A percentile compares a stretch with the other conserved stretches of the same genome.
Evolutionary conservation across 2,329 filamentous ascomycete genomes (phyloP).

Genomic region (Arachnopeziza araneosa): DNA sequence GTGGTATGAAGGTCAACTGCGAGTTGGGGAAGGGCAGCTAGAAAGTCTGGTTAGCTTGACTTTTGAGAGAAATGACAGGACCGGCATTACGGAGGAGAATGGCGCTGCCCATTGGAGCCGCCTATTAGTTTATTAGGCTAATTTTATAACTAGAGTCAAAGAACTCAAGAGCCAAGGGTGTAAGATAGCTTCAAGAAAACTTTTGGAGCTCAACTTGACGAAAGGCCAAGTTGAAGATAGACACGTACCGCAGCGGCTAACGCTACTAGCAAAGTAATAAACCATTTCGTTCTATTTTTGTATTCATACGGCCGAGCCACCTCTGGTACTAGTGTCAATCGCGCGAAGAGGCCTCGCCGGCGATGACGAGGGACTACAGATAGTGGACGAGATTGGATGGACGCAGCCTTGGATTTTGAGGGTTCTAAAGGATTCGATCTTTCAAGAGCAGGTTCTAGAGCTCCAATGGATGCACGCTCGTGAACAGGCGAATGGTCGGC

Average conservation of each 20-base stretch:
- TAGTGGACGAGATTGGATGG: slow-evolving; percentile 34
- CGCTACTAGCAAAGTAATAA: slow-evolving; percentile 72
- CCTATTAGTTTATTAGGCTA: slow-evolving; percentile 26
- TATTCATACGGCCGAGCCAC: slow-evolving; percentile 73
- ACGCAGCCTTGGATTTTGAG: slow-evolving; percentile 35
- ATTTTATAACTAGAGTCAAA: background rate
- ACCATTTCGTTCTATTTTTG: slow-evolving; percentile 71
- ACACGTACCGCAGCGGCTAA: slow-evolving; percentile 54
- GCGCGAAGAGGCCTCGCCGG: slow-evolving; percentile 68
- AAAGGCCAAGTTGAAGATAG: background rate
- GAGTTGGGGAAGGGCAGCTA: slow-evolving; percentile 64
- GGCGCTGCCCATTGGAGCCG: slow-evolving; percentile 75
- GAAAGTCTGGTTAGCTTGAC: background rate
- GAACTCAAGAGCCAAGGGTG: background rate
- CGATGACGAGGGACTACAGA: slow-evolving; percentile 41
- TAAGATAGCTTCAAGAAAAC: too few species aligned
- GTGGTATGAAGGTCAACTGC: slow-evolving; percentile 55
- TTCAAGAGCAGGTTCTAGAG: slow-evolving; percentile 13
- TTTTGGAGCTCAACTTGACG: too few species aligned
- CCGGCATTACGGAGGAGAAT: slow-evolving; percentile 66
- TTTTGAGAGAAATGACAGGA: slow-evolving; percentile 1
- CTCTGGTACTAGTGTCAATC: slow-evolving; percentile 69
- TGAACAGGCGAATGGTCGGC: slow-evolving; percentile 11
- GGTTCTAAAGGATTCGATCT: slow-evolving; percentile 1
- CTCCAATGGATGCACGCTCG: slow-evolving; percentile 7